Evolutionary conservation across 2,329 filamentous ascomycete genomes (phyloP).

Genomic region (Harringtonia aguacate): DNA sequence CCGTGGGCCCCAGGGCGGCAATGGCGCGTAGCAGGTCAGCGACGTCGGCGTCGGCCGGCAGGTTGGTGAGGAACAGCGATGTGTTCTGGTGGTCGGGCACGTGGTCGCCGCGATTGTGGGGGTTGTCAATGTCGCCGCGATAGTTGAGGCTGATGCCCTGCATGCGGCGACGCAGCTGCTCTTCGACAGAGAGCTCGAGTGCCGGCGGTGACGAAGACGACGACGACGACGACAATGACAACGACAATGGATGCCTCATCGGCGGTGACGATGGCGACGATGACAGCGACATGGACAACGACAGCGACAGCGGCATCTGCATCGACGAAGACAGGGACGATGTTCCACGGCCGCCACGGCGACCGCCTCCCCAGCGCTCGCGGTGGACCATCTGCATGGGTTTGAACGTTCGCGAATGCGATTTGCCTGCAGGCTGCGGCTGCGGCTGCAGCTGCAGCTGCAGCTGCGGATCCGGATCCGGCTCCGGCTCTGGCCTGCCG

Average conservation of each 20-base stretch:
- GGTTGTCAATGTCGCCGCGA: conserved; percentile 11
- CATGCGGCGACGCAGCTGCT: conserved; percentile 6
- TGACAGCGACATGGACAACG: too few species aligned
- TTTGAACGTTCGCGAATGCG: conserved; percentile 4
- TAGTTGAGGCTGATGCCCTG: conserved; percentile 12
- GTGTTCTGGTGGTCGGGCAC: conserved; percentile 9
- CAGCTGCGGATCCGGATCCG: too few species aligned
- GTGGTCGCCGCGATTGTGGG: conserved; percentile 11
- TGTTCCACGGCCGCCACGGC: too few species aligned
- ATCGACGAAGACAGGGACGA: neutral
- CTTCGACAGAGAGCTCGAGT: neutral
- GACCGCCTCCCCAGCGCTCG: neutral
- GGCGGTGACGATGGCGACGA: too few species aligned
- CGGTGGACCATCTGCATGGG: conserved; percentile 12
- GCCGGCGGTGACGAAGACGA: neutral
- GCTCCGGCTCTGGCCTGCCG: too few species aligned
- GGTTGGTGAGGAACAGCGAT: conserved; percentile 9
- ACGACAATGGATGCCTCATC: too few species aligned
- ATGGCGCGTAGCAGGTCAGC: conserved; percentile 9
- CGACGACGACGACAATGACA: neutral
- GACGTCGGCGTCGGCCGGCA: conserved; percentile 5
- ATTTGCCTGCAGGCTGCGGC: neutral
- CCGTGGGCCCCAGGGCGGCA: conserved; percentile 7
- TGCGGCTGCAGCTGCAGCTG: neutral
- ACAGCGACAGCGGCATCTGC: neutral